Conservation (phyloP, 139 green algal species). For the Desmodesmus armatus region DNA sequence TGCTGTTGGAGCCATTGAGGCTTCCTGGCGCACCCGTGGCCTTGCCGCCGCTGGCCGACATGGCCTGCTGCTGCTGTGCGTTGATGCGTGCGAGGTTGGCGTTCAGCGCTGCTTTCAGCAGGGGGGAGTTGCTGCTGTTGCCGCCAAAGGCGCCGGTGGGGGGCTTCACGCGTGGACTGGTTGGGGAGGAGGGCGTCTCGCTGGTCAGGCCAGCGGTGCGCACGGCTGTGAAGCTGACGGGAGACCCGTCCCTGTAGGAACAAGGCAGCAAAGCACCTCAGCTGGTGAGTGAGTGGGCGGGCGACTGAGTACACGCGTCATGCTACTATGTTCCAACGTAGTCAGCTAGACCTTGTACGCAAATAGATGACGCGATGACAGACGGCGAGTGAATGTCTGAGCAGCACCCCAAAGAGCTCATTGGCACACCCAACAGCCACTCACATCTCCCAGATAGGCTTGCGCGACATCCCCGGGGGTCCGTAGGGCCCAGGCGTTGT, state of each 20-base stretch:
- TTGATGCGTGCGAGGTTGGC: constrained; percentile 20
- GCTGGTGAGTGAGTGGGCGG: no score
- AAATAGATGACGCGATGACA: no score
- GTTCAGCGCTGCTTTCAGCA: constrained; percentile 44
- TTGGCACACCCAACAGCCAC: no score
- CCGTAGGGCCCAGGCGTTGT: constrained; percentile 45
- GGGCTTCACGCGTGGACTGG: constrained; percentile 12
- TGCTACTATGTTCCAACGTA: no score
- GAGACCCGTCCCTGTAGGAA: neutral
- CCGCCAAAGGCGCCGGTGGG: neutral
- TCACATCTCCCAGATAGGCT: constrained; percentile 46
- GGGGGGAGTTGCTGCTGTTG: no score
- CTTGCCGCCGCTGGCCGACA: no score
- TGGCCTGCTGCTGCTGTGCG: neutral
- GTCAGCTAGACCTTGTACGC: no score
- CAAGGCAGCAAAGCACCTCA: neutral
- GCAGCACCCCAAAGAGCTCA: no score
- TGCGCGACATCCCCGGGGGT: constrained; percentile 38
- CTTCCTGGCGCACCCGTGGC: neutral
- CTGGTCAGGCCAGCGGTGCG: constrained; percentile 24
- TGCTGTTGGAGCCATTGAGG: neutral
- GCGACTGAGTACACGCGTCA: no score
- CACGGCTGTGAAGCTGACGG: constrained; percentile 16
- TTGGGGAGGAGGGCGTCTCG: constrained; percentile 19
- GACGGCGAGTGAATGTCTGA: no score